Evolutionary conservation across 1,284 basidiomycete genomes (phyloP), one percentile per base, ranked within the genome.

Genomic region (Pyrrhoderma lamaoense): DNA sequence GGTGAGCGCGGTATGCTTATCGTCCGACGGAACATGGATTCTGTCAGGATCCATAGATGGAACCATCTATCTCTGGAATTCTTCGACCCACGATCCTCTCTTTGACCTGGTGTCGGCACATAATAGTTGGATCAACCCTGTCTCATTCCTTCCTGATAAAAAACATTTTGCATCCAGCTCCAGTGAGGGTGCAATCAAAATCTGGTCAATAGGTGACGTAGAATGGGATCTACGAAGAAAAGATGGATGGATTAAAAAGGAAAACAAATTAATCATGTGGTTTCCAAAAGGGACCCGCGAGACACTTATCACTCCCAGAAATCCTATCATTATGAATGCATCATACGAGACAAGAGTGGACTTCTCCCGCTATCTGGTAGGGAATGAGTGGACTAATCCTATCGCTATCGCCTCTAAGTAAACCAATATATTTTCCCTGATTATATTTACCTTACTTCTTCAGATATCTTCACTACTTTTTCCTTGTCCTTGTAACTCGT

Each of bases 221-320:
- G 11, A 11, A 5, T 31, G 27, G 27, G 27, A 31, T 11, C 11
- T 31, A 31, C n/a, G n/a, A n/a, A 31, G 27, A 9, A 37, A 42
- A 3, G 47, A 49, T 49, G 37, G 37, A 11, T 49, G 47, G 47
- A 37, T 40, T 22, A n/a, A n/a, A n/a, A n/a, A n/a, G n/a, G n/a
- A n/a, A n/a, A n/a, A n/a, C n/a, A n/a, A n/a, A n/a, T n/a, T n/a
- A n/a, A n/a, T n/a, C n/a, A n/a, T n/a, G n/a, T n/a, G n/a, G n/a
- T n/a, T n/a, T n/a, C n/a, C n/a, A n/a, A n/a, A n/a, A n/a, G n/a
- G n/a, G n/a, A n/a, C n/a, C n/a, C n/a, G n/a, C n/a, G n/a, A n/a
- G n/a, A n/a, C n/a, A n/a, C n/a, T n/a, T n/a, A n/a, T n/a, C n/a
- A n/a, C n/a, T n/a, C n/a, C n/a, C n/a, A n/a, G n/a, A n/a, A n/a